Conservation (phyloP, 208 protist genomes). For the Blastocrithidia nonstop region DNA sequence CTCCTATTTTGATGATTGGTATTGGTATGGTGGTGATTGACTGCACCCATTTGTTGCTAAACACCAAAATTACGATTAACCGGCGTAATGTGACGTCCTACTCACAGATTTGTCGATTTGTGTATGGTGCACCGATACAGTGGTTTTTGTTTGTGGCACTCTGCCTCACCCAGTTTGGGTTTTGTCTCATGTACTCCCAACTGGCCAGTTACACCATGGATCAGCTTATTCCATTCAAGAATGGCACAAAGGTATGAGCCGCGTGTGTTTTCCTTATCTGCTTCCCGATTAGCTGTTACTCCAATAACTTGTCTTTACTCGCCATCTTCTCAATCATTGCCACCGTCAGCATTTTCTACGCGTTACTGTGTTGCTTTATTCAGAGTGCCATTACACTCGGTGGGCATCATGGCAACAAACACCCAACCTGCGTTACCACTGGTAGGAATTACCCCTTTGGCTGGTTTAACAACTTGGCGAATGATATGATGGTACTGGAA, state of each 20-base stretch:
- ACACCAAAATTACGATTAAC: slow-evolving; percentile 49
- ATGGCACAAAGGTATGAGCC: slow-evolving; percentile 36
- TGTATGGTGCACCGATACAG: slow-evolving; percentile 25
- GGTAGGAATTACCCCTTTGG: slow-evolving; percentile 18
- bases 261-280: slow-evolving; percentile 23
- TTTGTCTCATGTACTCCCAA: slow-evolving; percentile 75
- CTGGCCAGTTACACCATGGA: slow-evolving; percentile 35
- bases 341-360: slow-evolving; percentile 41
- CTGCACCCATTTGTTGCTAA: slow-evolving; percentile 46
- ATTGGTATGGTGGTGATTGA: slow-evolving; percentile 50
- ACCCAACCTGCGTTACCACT: slow-evolving; percentile 8
- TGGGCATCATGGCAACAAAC: slow-evolving; percentile 5
- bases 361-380: slow-evolving; percentile 23
- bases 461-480: slow-evolving; percentile 55
- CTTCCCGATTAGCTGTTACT: slow-evolving; percentile 49
- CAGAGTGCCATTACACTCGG: slow-evolving; percentile 9
- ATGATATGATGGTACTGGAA: slow-evolving; percentile 68
- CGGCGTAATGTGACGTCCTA: slow-evolving; percentile 43
- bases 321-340: slow-evolving; percentile 42
- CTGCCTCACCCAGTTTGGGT: slow-evolving; percentile 69
- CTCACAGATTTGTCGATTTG: slow-evolving; percentile 38
- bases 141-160: slow-evolving; percentile 54
- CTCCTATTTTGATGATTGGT: slow-evolving; percentile 18
- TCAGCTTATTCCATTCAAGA: slow-evolving; percentile 14
- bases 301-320: slow-evolving; percentile 35